These are phyloP conservation scores for Pythium insidiosum DNA, from an alignment of 352 stramenopile species.

Conservation along the genomic window DNA sequence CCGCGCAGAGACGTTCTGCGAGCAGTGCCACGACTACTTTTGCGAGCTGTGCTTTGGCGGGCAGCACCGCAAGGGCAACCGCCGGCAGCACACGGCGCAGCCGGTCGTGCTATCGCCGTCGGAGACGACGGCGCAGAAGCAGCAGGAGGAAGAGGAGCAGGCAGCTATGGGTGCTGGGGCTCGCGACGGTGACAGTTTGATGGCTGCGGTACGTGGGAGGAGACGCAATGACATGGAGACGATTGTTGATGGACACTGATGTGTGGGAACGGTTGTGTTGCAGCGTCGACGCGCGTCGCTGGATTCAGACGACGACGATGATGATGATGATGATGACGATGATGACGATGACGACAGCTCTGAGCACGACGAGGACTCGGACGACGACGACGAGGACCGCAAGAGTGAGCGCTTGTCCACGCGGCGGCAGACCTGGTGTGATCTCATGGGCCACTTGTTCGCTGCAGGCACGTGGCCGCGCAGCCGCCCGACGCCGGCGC, in stretches of 20 bases:
- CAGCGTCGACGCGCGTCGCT: not conserved
- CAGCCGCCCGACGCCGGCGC: not conserved
- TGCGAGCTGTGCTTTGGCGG: constrained; percentile 76
- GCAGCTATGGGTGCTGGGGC: no score
- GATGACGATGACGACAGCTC: constrained; percentile 10
- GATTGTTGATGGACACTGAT: no score
- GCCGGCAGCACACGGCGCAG: constrained; percentile 71
- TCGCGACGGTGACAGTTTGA: no score
- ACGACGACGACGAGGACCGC: constrained; percentile 5
- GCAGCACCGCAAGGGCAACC: constrained; percentile 82
- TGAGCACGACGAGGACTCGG: not conserved
- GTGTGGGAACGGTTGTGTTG: no score
- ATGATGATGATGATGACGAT: constrained; percentile 8
- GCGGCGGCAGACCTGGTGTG: constrained; percentile 76
- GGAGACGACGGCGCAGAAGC: constrained; percentile 3
- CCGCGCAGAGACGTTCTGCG: constrained; percentile 70
- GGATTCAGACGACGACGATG: constrained; percentile 1
- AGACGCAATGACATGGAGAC: no score
- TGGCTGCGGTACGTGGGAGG: no score
- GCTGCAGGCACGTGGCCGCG: constrained; percentile 53
- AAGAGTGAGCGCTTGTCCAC: constrained; percentile 6
- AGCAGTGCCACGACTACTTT: constrained; percentile 87
- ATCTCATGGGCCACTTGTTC: constrained; percentile 83
- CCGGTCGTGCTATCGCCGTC: constrained; percentile 23
- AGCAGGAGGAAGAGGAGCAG: constrained; percentile 12